phyloP scores from a whole-genome alignment of 306 rosid species.

The Acacia melanoxylon region DNA sequence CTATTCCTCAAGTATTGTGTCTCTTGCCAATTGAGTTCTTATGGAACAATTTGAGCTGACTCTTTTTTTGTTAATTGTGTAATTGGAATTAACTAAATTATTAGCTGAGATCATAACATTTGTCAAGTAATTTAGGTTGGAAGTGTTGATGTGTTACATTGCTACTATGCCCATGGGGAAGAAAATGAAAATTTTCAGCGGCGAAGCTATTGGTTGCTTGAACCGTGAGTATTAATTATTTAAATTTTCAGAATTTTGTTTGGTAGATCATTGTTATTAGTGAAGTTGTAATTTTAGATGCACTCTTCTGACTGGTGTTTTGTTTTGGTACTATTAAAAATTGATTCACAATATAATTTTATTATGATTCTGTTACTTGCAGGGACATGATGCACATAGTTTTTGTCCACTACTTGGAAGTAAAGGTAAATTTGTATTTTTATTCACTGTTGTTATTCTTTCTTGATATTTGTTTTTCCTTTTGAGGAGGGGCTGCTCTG shows the following conservation, averaged over 20 bases:
- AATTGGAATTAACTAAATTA: conserved; percentile 27
- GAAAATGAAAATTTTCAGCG: conserved; percentile 88
- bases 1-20: conserved; percentile 24
- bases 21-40: background rate
- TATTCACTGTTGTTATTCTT: background rate
- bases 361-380: conserved; percentile 38
- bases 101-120: conserved; percentile 31
- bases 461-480: background rate
- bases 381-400: conserved; percentile 93
- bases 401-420: conserved; percentile 94
- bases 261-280: background rate
- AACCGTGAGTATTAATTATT: conserved; percentile 63
- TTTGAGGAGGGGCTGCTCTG: background rate
- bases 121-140: conserved; percentile 76
- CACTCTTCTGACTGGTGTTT: background rate
- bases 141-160: conserved; percentile 84
- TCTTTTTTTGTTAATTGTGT: background rate
- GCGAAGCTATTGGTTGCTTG: conserved; percentile 97
- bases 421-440: conserved; percentile 57
- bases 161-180: conserved; percentile 98
- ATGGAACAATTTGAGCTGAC: conserved; percentile 11
- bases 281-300: conserved; percentile 18
- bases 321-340: background rate
- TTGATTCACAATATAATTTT: conserved; percentile 26
- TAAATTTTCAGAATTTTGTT: conserved; percentile 24